Base-by-base conservation (phyloP, 768 basidiomycete species). In the Dentipellis fragilis region DNA sequence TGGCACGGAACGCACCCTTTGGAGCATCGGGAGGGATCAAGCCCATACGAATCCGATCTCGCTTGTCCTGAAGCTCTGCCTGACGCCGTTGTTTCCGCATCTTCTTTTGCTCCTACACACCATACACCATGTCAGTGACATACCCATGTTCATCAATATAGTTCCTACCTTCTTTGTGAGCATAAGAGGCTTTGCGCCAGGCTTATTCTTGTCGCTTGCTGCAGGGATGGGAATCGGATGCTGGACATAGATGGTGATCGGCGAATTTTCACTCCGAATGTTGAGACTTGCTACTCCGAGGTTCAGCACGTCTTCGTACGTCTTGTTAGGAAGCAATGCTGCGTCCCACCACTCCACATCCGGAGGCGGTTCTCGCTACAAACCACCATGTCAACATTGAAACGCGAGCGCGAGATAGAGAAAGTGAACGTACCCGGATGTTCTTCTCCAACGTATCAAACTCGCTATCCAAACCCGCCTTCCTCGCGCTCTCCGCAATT, bases 311-410 rank as follows among this genome's bases (percentile, higher is more conserved):
- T 94, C 93, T 47, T 81, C 79, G 68, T 98, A 98, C 4, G 73
- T 78, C 71, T 87, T 85, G 62, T 75, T 84, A 0, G 90, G 88
- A 10, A 99, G 72, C 12, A 97, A 73, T 0, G 89, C 79, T 19
- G 80, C 84, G 70, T 99, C 96, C 96, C 96, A 99, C 96, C 96
- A 99, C 68, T 98, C 96, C 4, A 85, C 80, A 4, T 81, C 85
- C 0, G 95, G 95, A 7, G 95, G 96, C 0, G 90, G 80, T 54
- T 83, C 81, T 46, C 93, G 78, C 87, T 94, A 62, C 11, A 7
- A n/a, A 40, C 56, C 45, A 46, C 49, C 22, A 56, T 38, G 35
- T 54, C 14, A 35, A 40, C 9, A 50, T 17, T 21, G 12, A 51
- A 7, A 9, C 34, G 22, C 49, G 51, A 37, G 49, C 46, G 50